These are phyloP conservation scores for Grigorovia jiainica DNA, from an alignment of 805 yeast genomes.

Conservation along the genomic window DNA sequence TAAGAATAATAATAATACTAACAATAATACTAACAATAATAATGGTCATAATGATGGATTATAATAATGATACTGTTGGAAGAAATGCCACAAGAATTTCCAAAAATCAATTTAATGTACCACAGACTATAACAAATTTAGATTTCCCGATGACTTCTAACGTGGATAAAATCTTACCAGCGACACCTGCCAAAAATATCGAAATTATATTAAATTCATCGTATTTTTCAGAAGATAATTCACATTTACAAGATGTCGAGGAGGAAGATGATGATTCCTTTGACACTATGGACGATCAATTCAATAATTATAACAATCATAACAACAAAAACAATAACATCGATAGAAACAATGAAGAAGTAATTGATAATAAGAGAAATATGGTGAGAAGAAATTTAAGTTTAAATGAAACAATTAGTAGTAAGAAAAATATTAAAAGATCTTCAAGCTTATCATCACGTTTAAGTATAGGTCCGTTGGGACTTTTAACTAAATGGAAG, in stretches of 20 bases:
- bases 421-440: neutral
- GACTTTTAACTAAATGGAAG: slow-evolving; percentile 25
- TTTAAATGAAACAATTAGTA: neutral
- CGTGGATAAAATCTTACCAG: slow-evolving; percentile 42
- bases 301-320: neutral
- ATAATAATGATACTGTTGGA: neutral
- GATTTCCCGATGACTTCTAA: slow-evolving; percentile 40
- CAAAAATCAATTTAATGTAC: slow-evolving; percentile 12
- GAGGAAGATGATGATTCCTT: neutral
- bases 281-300: neutral
- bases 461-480: slow-evolving; percentile 17
- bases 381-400: neutral
- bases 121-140: slow-evolving; percentile 21
- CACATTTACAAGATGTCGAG: neutral
- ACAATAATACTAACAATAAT: too few species aligned
- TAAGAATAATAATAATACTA: too few species aligned
- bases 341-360: too few species aligned
- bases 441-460: slow-evolving; percentile 1
- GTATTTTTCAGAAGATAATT: slow-evolving; percentile 18
- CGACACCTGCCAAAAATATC: slow-evolving; percentile 60
- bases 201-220: slow-evolving; percentile 32
- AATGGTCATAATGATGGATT: too few species aligned
- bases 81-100: slow-evolving; percentile 12
- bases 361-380: neutral
- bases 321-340: neutral